Evolutionary conservation across 352 stramenopile genomes (phyloP).

Genomic region (Aphanomyces astaci): DNA sequence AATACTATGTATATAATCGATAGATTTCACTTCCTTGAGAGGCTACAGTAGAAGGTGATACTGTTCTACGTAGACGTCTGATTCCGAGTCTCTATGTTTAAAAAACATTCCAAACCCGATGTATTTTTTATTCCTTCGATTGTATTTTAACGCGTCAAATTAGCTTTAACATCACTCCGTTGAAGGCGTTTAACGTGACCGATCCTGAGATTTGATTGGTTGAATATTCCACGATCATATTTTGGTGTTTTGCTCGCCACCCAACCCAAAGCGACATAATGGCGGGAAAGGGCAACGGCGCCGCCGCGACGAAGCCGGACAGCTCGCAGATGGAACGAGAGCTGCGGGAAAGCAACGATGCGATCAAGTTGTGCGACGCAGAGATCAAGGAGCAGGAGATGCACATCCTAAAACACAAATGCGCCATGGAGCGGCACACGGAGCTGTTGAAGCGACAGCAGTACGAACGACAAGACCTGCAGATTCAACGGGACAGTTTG

Average conservation of each 20-base stretch:
- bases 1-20: no score
- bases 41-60: no score
- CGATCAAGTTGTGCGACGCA: background rate
- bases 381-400: constrained; percentile 1
- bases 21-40: no score
- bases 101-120: background rate
- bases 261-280: background rate
- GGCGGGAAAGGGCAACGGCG: background rate
- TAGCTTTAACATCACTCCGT: no score
- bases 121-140: no score
- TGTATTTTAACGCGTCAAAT: no score
- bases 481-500: constrained; percentile 15
- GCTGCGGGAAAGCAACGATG: background rate
- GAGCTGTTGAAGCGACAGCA: background rate
- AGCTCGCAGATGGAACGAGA: background rate
- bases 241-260: background rate
- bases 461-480: constrained; percentile 11
- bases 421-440: background rate
- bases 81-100: background rate
- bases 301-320: background rate
- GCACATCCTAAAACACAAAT: background rate
- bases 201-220: background rate
- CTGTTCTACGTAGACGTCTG: no score
- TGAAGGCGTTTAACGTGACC: background rate
- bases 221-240: background rate